Conservation (phyloP, 2,329 filamentous ascomycete species). For the Magnaporthiopsis rhizophila region DNA sequence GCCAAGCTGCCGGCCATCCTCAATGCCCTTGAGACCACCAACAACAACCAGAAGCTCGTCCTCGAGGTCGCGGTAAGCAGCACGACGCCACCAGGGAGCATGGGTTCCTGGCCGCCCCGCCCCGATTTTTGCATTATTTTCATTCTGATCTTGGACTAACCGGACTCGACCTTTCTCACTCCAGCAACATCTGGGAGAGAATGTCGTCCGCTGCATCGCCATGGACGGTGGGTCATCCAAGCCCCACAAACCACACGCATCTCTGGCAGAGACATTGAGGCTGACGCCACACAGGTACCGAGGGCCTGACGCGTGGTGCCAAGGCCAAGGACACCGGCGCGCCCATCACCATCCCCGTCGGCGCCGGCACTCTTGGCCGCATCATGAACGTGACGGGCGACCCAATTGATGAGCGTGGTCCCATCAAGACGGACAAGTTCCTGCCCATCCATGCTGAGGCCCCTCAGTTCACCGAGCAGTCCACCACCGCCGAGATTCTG, state of each 20-base stretch:
- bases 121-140: conserved; percentile 7
- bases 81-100: not conserved
- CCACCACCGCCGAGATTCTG: conserved; percentile 90
- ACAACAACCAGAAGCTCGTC: conserved; percentile 88
- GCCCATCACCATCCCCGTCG: conserved; percentile 95
- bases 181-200: conserved; percentile 99
- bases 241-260: conserved; percentile 11
- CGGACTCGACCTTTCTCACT: conserved; percentile 13
- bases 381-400: conserved; percentile 99
- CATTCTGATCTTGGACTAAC: conserved; percentile 5
- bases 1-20: conserved; percentile 94
- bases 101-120: not conserved
- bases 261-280: not conserved
- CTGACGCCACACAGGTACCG: conserved; percentile 61
- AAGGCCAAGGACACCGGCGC: conserved; percentile 80
- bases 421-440: conserved; percentile 86
- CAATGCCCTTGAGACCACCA: conserved; percentile 87
- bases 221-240: conserved; percentile 75
- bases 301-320: conserved; percentile 95
- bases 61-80: conserved; percentile 85
- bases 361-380: conserved; percentile 86
- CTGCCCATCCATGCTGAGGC: conserved; percentile 91
- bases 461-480: conserved; percentile 89
- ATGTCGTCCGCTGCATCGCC: conserved; percentile 98
- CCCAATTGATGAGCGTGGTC: conserved; percentile 98